Evolutionary conservation across 1,139 yeast genomes (phyloP).

Genomic region (Scheffersomyces quercinus): DNA sequence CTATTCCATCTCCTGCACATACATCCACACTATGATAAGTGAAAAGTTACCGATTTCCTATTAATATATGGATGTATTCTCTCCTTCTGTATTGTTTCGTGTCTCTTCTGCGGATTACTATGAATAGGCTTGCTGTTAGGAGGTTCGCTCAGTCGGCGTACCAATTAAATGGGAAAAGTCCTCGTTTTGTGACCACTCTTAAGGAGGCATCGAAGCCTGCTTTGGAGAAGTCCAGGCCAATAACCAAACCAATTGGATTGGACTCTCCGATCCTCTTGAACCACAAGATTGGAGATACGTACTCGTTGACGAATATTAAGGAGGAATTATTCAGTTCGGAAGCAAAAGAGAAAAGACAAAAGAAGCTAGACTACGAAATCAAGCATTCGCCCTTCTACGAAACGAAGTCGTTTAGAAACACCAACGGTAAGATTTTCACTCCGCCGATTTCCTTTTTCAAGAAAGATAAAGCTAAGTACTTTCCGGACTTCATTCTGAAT

Average conservation of each 20-base stretch:
- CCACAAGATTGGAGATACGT: conserved; percentile 20
- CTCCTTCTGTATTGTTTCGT: too few relatives aligned
- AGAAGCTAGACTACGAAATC: conserved; percentile 67
- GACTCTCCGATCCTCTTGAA: conserved; percentile 32
- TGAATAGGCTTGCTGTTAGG: too few relatives aligned
- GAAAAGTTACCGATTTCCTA: too few relatives aligned
- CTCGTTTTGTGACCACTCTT: conserved; percentile 16
- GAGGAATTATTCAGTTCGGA: conserved; percentile 36
- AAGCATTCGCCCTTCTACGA: conserved; percentile 88
- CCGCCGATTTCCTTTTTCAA: conserved; percentile 80
- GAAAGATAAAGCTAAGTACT: conserved; percentile 71
- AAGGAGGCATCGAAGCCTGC: conserved; percentile 20
- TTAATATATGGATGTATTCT: too few relatives aligned
- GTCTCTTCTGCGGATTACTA: too few relatives aligned
- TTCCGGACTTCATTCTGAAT: conserved; percentile 78
- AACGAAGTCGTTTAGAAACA: conserved; percentile 72
- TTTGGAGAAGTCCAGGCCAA: conserved; percentile 16
- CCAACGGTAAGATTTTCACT: conserved; percentile 80
- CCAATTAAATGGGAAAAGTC: conserved; percentile 1
- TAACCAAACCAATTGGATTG: conserved; percentile 45
- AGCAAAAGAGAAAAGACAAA: conserved; percentile 55
- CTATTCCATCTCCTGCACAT: too few relatives aligned
- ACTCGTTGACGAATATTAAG: conserved; percentile 22
- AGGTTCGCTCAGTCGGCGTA: too few relatives aligned
- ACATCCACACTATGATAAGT: too few relatives aligned